Evolutionary conservation across 179 eudicot species (phyloP), one percentile per base, ranked within the genome.

Genomic region (Beta corolliflora): DNA sequence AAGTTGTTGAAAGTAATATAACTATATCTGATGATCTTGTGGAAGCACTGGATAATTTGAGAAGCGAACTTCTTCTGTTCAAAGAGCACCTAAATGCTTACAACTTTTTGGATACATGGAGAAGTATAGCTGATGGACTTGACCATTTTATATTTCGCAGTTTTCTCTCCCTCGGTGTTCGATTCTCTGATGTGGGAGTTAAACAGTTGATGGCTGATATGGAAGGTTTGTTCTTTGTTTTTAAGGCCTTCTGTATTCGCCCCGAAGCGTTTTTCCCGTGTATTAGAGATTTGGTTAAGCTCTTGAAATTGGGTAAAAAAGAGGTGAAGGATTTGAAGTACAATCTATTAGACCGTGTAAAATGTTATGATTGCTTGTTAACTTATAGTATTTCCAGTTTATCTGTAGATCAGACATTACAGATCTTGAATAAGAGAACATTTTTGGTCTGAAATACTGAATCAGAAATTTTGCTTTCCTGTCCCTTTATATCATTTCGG

Each of bases 111-210:
- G 90, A 86, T 78, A 60, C 84, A 25, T 89, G 92, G 92, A 80
- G 92, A 82, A 90, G 88, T 77, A 80, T 87, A 29, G 91, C 91
- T 5, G 89, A 90, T 53, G 92, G 91, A n/a, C 83, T 90, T 8
- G 91, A 90, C 85, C 88, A 53, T 79, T 90, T 85, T 60, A 79
- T 73, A 55, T 88, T 88, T 75, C 71, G 71, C 36, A 90, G 88
- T 85, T 77, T 88, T n/a, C 63, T 85, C 25, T 46, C 80, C 12
- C 63, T 67, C 23, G 55, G 69, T 61, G 50, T 56, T 54, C 83
- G 65, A 36, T 87, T 90, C 73, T 86, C 88, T 19, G 68, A 71
- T 5, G 64, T 25, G 46, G 89, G 87, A 45, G 78, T 69, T n/a
- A 75, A 81, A 64, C 89, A 83, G 84, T 79, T 86, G 19, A 75